phyloP scores from a whole-genome alignment of 805 yeast genomes.

The Kluyveromyces aestuarii region DNA sequence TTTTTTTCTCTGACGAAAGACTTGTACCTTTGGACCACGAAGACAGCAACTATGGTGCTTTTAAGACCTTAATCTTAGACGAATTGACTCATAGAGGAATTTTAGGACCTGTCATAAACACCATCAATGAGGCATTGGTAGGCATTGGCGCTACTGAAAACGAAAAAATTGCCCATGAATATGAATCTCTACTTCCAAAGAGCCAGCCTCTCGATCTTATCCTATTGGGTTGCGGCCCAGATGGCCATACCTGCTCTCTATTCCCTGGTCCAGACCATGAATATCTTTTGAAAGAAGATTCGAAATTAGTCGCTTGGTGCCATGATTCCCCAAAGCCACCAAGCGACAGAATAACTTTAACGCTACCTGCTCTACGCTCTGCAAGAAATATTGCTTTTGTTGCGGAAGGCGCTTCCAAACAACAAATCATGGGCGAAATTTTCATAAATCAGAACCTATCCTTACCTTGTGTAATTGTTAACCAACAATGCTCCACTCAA shows the following conservation, averaged over 20 bases:
- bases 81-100: constrained; percentile 34
- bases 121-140: constrained; percentile 57
- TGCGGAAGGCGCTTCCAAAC: constrained; percentile 84
- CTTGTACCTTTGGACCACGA: constrained; percentile 72
- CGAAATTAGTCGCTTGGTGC: constrained; percentile 49
- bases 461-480: constrained; percentile 72
- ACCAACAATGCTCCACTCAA: constrained; percentile 40
- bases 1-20: constrained; percentile 87
- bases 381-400: constrained; percentile 58
- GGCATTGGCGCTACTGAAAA: constrained; percentile 44
- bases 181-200: constrained; percentile 48
- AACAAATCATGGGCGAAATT: constrained; percentile 58
- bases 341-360: constrained; percentile 81
- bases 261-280: constrained; percentile 65
- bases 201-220: constrained; percentile 44
- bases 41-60: constrained; percentile 81
- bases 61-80: constrained; percentile 53
- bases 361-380: constrained; percentile 60
- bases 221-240: constrained; percentile 88
- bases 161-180: constrained; percentile 52
- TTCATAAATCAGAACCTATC: constrained; percentile 42
- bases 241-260: constrained; percentile 89
- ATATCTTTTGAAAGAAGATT: constrained; percentile 43
- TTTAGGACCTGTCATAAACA: constrained; percentile 47
- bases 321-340: constrained; percentile 91